Evolutionary conservation across 805 yeast species (phyloP), one percentile per base, ranked within the genome.

Genomic region (Yarrowia sp.): DNA sequence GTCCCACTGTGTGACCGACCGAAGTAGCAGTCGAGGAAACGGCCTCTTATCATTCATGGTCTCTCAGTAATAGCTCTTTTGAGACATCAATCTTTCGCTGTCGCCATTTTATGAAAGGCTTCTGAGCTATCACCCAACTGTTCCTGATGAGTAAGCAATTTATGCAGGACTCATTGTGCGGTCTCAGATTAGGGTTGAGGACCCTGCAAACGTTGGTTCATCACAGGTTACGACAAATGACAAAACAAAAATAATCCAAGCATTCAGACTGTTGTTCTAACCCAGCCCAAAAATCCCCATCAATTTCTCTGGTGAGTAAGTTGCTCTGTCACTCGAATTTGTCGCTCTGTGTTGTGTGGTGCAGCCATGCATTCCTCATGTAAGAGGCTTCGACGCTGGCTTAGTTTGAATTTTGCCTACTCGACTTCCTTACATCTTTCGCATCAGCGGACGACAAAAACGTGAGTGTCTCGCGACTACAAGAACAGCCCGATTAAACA

Each of bases 391-490:
- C 26, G 61, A 38, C 61, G 46, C 19, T 26, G 44, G 17, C 46
- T 35, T 16, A 36, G 38, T 36, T 54, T 54, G 61, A 54, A 54
- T 54, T 51, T 54, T 54, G 61, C 61, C 26, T 38, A 24, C 46
- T 38, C 46, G 19, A 36, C 30, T 32, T 48, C 35, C 46, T 52
- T 12, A 26, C 61, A 54, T 54, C 61, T 54, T 38, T 54, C 61
- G 46, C 61, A 54, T 38, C 61, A 54, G 61, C 61, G 61, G 61
- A 54, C 61, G 61, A 54, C 61, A 16, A 38, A 17, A 54, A 36
- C 44, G 61, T 54, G 61, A 54, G 61, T 54, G 26, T 21, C 38
- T 19, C 19, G 12, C 8, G 54, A 9, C 38, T 21, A 21, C 12
- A 32, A 48, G 32, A 48, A 16, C 12, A 12, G 38, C 38, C 17